These are phyloP conservation scores for Coemansia javaensis DNA, from an alignment of 192 early-diverging fungal genomes.

Conservation along the genomic window DNA sequence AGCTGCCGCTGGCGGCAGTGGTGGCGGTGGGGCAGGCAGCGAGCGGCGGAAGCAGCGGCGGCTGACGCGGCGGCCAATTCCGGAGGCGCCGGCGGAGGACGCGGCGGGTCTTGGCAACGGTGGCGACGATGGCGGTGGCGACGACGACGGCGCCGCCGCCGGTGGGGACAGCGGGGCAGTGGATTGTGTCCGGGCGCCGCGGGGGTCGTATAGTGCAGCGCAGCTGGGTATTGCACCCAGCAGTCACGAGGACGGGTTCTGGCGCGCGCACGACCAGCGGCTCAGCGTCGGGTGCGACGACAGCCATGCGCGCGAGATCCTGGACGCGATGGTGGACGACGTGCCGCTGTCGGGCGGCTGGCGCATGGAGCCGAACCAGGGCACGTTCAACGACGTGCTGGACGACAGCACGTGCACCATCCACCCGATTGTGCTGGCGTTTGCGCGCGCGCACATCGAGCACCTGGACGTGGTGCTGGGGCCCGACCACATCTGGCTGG, in stretches of 20 bases:
- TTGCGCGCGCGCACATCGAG: constrained; percentile 31
- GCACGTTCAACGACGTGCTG: constrained; percentile 42
- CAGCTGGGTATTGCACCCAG: constrained; percentile 1
- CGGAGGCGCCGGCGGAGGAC: neutral
- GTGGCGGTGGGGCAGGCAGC: neutral
- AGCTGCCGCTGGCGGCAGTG: neutral
- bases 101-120: neutral
- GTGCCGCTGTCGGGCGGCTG: constrained; percentile 5
- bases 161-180: neutral
- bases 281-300: constrained; percentile 24
- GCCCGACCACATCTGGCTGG: constrained; percentile 40
- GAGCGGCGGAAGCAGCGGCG: constrained; percentile 3
- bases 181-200: neutral
- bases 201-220: constrained; percentile 5
- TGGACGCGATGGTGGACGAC: constrained; percentile 43
- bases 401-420: constrained; percentile 11
- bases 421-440: constrained; percentile 37
- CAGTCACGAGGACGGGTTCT: constrained; percentile 23
- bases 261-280: constrained; percentile 22
- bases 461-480: constrained; percentile 20
- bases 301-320: constrained; percentile 4
- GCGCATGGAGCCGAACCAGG: constrained; percentile 23
- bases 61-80: neutral
- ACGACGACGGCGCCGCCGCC: neutral
- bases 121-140: constrained; percentile 4